These are phyloP conservation scores for Withania somnifera DNA, from an alignment of 305 asterid genomes.

Conservation along the genomic window DNA sequence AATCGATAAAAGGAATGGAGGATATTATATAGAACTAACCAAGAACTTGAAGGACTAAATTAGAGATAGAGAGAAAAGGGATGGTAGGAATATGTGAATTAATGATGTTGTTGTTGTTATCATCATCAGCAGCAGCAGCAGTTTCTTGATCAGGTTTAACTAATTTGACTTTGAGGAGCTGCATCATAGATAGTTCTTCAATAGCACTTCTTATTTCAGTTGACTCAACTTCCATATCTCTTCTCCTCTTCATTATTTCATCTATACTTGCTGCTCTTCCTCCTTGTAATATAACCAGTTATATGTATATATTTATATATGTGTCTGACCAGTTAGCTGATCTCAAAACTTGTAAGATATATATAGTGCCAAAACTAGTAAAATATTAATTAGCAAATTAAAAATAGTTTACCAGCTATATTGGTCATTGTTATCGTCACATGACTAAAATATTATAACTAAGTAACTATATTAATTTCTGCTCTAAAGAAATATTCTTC, in stretches of 20 bases:
- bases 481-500: neutral
- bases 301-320: neutral
- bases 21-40: constrained; percentile 31
- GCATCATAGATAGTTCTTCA: constrained; percentile 36
- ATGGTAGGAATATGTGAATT: constrained; percentile 37
- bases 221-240: constrained; percentile 40
- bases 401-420: neutral
- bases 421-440: neutral
- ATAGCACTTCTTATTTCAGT: constrained; percentile 62
- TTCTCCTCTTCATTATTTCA: constrained; percentile 61
- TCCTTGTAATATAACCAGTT: neutral
- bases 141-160: neutral
- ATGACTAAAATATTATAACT: neutral
- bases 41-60: constrained; percentile 55
- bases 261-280: neutral
- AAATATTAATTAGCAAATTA: neutral
- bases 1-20: neutral
- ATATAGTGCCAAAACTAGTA: neutral
- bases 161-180: constrained; percentile 13
- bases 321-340: neutral
- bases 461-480: neutral
- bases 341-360: neutral
- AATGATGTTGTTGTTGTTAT: neutral
- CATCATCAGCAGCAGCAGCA: neutral
- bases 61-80: constrained; percentile 68